phyloP scores from a whole-genome alignment of 1,284 basidiomycete genomes.

The Schizopora paradoxa region DNA sequence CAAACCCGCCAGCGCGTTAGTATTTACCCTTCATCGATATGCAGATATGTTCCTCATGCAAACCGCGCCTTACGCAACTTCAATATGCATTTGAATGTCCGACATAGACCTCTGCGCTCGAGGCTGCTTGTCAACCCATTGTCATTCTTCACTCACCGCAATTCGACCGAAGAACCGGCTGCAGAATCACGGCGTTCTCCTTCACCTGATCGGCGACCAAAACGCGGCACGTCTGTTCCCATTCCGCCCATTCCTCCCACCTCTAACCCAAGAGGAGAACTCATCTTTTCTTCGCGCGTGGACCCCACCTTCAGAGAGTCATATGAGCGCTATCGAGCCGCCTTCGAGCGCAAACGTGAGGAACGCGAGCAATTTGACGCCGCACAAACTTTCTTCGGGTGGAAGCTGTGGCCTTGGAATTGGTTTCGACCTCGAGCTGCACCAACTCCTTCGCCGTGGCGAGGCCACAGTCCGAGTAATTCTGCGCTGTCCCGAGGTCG shows the following conservation, averaged over 20 bases:
- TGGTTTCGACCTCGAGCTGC: conserved; percentile 21
- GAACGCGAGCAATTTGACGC: conserved; percentile 50
- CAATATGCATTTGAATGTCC: conserved; percentile 96
- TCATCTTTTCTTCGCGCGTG: conserved; percentile 92
- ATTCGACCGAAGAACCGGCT: conserved; percentile 27
- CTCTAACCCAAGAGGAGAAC: conserved; percentile 87
- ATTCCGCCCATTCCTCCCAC: conserved; percentile 87
- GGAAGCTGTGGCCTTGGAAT: conserved; percentile 38
- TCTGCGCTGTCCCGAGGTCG: conserved; percentile 7
- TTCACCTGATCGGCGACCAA: conserved; percentile 32
- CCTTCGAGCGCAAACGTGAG: conserved; percentile 82
- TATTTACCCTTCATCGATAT: conserved; percentile 16
- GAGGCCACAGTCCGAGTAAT: conserved; percentile 18
- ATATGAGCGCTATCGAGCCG: conserved; percentile 88
- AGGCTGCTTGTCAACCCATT: conserved; percentile 63
- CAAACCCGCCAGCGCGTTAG: conserved; percentile 12
- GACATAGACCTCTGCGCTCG: conserved; percentile 62
- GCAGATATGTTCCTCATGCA: conserved; percentile 93
- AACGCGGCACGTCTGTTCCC: conserved; percentile 34
- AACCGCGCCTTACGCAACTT: conserved; percentile 88
- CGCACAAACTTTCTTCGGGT: conserved; percentile 39
- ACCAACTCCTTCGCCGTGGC: conserved; percentile 19
- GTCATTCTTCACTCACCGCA: conserved; percentile 56
- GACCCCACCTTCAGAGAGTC: conserved; percentile 80
- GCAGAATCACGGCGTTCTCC: conserved; percentile 24